Evolutionary conservation across 192 early-diverging fungal genomes (phyloP).

Genomic region (Coemansia sp.): DNA sequence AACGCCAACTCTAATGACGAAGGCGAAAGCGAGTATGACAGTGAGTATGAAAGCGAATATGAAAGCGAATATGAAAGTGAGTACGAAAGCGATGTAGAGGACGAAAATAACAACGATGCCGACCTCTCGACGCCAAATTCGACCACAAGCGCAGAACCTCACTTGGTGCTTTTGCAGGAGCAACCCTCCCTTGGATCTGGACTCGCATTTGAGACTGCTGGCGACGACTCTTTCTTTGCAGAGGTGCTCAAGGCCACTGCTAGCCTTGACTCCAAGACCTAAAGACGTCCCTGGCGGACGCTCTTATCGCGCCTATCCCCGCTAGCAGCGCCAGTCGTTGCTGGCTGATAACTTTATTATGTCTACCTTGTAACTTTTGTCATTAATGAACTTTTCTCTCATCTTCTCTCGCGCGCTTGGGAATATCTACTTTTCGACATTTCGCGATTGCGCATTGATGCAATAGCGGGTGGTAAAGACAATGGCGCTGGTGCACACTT

Average conservation of each 20-base stretch:
- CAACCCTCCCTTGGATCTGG: background rate
- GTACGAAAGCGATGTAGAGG: background rate
- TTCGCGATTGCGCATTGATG: background rate
- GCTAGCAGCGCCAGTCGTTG: background rate
- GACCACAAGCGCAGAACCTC: background rate
- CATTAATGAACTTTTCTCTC: background rate
- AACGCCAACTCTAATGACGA: too few species aligned
- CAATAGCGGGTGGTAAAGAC: background rate
- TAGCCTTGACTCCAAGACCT: background rate
- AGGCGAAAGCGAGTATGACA: background rate
- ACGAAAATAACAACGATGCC: background rate
- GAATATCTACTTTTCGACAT: too few species aligned
- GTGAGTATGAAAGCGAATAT: background rate
- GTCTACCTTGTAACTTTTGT: too few species aligned
- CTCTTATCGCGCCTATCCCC: background rate
- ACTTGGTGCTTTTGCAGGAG: background rate
- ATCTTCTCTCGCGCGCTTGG: too few species aligned
- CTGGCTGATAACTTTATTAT: background rate
- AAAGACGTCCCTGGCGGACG: background rate
- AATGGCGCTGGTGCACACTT: background rate
- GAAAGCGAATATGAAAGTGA: background rate
- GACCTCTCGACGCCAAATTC: background rate
- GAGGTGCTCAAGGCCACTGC: slow-evolving; percentile 14
- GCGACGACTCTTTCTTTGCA: slow-evolving; percentile 24
- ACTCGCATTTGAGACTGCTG: slow-evolving; percentile 5